These are phyloP conservation scores for Chlamydomonas sp. DNA, from an alignment of 139 green algal species.

Conservation along the genomic window DNA sequence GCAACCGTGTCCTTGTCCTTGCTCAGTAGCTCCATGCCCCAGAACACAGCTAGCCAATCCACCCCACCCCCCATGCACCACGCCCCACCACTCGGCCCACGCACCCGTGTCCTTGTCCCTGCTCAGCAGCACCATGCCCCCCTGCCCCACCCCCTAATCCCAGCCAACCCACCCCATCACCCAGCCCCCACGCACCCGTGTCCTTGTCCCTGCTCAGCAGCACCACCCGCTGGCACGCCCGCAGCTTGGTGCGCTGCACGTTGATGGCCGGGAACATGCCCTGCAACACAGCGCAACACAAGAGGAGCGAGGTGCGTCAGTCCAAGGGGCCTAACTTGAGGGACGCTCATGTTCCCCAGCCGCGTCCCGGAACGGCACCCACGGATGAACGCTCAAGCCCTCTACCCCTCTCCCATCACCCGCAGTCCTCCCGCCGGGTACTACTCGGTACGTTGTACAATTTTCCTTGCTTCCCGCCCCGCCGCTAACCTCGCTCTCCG, in stretches of 20 bases:
- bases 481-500: neutral
- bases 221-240: conserved; percentile 70
- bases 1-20: too few species aligned
- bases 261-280: conserved; percentile 98
- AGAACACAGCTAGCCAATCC: too few species aligned
- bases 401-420: neutral
- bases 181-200: conserved; percentile 25
- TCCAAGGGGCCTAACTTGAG: too few species aligned
- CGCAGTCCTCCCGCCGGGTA: too few species aligned
- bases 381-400: neutral
- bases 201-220: conserved; percentile 53
- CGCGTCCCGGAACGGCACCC: neutral
- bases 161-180: neutral
- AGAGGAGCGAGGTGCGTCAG: conserved; percentile 56
- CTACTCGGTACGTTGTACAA: too few species aligned
- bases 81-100: too few species aligned
- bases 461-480: too few species aligned
- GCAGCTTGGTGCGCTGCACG: conserved; percentile 83
- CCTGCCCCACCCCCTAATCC: neutral
- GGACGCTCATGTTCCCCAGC: too few species aligned
- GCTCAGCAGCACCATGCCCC: neutral
- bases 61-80: too few species aligned
- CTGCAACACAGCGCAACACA: conserved; percentile 71
- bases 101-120: too few species aligned
- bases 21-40: too few species aligned